Base-by-base conservation (phyloP, 306 rosid species). In the Glycine soja region DNA sequence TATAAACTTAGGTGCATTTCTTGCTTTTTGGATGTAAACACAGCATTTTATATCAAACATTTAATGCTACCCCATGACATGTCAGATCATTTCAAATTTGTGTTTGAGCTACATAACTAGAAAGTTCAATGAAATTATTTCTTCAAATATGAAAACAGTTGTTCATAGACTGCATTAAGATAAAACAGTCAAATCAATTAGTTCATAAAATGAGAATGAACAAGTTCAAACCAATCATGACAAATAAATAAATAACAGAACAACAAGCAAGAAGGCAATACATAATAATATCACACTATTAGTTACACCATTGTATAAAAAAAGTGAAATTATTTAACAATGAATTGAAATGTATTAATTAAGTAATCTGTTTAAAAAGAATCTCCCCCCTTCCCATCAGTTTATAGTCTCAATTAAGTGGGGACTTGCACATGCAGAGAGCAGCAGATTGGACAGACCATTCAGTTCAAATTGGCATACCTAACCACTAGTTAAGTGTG, bases 331-430 rank as follows among this genome's bases (percentile, higher is more conserved):
- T 64, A 65, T 47, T 63, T 10, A 34, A 34, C 13, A 62, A 50
- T 5, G 63, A n/a, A 54, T 54, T 54, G 10, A 52, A 53, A 64
- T 36, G 40, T 36, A 36, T 36, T 34, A 34, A 34, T 47, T 34
- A 77, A 72, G 48, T 68, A 68, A 53, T 68, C 57, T 67, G 46
- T 54, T 47, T 14, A 68, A 19, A 45, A 65, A 53, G 51, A 50
- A 32, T 6, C 38, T 6, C 38, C 5, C 13, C 19, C 2, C 9
- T 5, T 14, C 65, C 48, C 16, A 2, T 11, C 34, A 48, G 6
- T 40, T 59, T 75, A 58, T 15, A 10, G 5, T 52, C 30, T 38
- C 59, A 50, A 48, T 34, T 76, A 65, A 38, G 40, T 12, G 45
- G n/a, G 14, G 10, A 11, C 11, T 18, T 18, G 16, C 14, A 47